These are phyloP conservation scores for Saccharum hybrid DNA, from an alignment of 202 grass and related monocot species.

Conservation along the genomic window DNA sequence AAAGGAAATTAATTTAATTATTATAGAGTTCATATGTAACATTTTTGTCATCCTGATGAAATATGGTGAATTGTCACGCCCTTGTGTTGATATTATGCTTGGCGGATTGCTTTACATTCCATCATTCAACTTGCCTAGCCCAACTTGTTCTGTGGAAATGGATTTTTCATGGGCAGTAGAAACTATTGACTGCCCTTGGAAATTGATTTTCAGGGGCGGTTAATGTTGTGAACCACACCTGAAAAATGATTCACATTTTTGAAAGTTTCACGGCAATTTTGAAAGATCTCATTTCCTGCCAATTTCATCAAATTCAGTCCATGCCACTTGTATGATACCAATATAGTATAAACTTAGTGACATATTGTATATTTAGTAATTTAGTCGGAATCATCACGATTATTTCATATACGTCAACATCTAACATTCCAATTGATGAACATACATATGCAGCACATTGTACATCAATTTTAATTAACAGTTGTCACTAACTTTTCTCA, in stretches of 20 bases:
- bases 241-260: too few relatives aligned
- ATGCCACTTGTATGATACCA: too few relatives aligned
- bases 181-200: neutral
- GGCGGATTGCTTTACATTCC: neutral
- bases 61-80: neutral
- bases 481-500: too few relatives aligned
- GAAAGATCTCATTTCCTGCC: neutral
- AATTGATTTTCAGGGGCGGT: too few relatives aligned
- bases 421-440: too few relatives aligned
- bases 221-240: neutral
- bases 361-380: too few relatives aligned
- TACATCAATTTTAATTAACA: too few relatives aligned
- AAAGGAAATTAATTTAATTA: slow-evolving; percentile 7
- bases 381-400: too few relatives aligned
- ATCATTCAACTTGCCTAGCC: slow-evolving; percentile 2
- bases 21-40: neutral
- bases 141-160: neutral
- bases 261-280: neutral
- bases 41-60: neutral
- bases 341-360: too few relatives aligned
- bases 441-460: too few relatives aligned
- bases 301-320: neutral
- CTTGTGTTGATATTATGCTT: neutral
- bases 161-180: neutral
- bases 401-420: too few relatives aligned